Evolutionary conservation across 2,329 filamentous ascomycete species (phyloP), one percentile per base, ranked within the genome.

Genomic region (Colletotrichum zoysiae): DNA sequence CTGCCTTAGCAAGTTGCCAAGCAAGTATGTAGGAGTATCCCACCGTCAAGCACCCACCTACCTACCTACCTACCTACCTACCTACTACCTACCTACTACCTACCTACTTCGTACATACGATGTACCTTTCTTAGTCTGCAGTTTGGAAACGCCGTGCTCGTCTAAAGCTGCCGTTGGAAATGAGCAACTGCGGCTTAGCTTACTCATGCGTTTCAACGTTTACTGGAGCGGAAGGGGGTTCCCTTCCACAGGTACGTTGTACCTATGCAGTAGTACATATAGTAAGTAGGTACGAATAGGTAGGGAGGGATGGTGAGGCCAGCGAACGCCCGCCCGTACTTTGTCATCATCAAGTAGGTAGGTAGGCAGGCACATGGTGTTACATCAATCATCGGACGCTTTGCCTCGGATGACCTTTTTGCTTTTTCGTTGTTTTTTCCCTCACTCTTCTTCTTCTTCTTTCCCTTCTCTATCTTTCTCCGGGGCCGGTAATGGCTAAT

Each of bases 161-260:
- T 44, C 48, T 44, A 14, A 38, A 14, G 50, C 38, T 30, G 23
- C 38, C 55, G 35, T 56, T 18, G n/a, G 55, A 38, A 65, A 46
- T 65, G 53, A n/a, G 38, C 20, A 48, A 40, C 38, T 44, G 46
- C 30, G 51, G 35, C 40, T 63, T 35, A 44, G 46, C 46, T 40
- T 42, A 48, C 55, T 53, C 56, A 67, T 62, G 64, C 68, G 68
- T 71, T 71, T 71, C 64, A 69, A 69, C 60, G 38, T 58, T 42
- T 65, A 48, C 48, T 44, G 56, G 12, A 59, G 9, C 1, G 35
- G 14, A 8, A 5, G 26, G 44, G 20, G 7, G 11, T 11, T 35
- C 30, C 30, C 53, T 56, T 6, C 33, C 11, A 23, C 18, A 30
- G 30, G 30, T 30, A 30, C 30, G 3, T 30, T 30, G 3, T 30